Evolutionary conservation across 2,329 filamentous ascomycete species (phyloP), one percentile per base, ranked within the genome.

Genomic region (Aspergillus glaucus): DNA sequence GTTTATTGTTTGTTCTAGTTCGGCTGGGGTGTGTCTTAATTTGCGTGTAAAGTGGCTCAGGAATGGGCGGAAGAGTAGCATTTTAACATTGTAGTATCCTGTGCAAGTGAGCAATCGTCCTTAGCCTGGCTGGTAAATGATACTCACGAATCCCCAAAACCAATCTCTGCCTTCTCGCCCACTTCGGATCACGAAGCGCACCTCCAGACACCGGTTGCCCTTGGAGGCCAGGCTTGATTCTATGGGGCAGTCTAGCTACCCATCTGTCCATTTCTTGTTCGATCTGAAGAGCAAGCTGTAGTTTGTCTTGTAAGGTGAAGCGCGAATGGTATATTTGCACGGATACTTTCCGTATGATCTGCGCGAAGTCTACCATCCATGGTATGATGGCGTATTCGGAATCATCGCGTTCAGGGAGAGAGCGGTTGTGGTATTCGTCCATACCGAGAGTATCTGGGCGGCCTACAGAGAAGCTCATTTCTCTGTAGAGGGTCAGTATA

Each of bases 381-480:
- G 67, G 63, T n/a, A 72, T 67, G 9, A 73, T 70, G 21, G 65
- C 61, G 42, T 62, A 64, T 50, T 69, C 66, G 0, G 64, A 62
- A 42, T 65, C 59, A 43, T 71, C 62, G 22, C 68, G 52, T 6
- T 59, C 56, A 2, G 67, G 67, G n/a, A 69, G 59, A 12, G 56
- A 62, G 24, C 75, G 68, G 45, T 75, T 77, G 49, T 77, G 75
- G 47, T 75, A 77, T 47, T 74, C 61, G 28, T 77, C 74, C 49
- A 73, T 67, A 19, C 75, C 75, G 2, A 77, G 63, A 2, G 73
- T 75, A 47, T 77, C 74, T 0, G 75, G 75, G 21, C 75, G 63
- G 1, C 75, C 75, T 47, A 76, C 67, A 1, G 74, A 69, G 50
- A 77, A 76, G 37, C 72, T 74, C 61, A 76, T 69, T 59, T 76